Evolutionary conservation across 2,329 filamentous ascomycete species (phyloP).

Genomic region (Ceratocystis destructans): DNA sequence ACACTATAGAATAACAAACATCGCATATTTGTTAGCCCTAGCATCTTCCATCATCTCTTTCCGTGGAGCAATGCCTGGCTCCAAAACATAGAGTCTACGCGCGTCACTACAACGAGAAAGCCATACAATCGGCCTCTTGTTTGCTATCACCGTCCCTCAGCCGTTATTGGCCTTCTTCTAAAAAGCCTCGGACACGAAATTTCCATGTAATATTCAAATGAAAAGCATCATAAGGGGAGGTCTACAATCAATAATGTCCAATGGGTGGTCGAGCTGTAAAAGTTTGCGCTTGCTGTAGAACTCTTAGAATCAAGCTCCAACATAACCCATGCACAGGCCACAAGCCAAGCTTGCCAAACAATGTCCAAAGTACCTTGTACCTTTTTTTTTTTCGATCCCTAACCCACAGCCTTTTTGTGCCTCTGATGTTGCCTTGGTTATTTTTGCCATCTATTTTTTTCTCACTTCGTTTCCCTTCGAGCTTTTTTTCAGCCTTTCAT

Average conservation of each 20-base stretch:
- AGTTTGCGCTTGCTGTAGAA: not conserved
- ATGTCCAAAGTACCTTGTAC: constrained; percentile 7
- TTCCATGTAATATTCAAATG: too few species aligned
- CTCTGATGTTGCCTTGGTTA: not conserved
- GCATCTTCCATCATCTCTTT: too few species aligned
- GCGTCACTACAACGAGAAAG: too few species aligned
- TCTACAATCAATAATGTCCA: not conserved
- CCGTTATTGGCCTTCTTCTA: too few species aligned
- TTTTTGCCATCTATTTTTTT: constrained; percentile 2
- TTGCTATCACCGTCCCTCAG: too few species aligned
- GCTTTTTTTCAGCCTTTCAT: not conserved
- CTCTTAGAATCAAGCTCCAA: not conserved
- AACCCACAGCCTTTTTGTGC: constrained; percentile 10
- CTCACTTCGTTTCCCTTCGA: not conserved
- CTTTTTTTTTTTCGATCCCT: constrained; percentile 4
- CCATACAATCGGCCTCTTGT: too few species aligned
- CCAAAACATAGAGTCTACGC: too few species aligned
- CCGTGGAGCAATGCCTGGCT: too few species aligned
- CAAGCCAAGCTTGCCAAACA: constrained; percentile 8
- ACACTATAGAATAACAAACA: too few species aligned
- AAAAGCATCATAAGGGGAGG: not conserved
- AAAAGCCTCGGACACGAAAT: too few species aligned
- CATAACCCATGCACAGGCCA: not conserved
- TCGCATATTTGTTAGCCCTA: too few species aligned
- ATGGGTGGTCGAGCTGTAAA: not conserved